A percentile compares a stretch with the other conserved stretches of the same genome.
Conservation (phyloP, 805 yeast genomes). For the Candida germanica region DNA sequence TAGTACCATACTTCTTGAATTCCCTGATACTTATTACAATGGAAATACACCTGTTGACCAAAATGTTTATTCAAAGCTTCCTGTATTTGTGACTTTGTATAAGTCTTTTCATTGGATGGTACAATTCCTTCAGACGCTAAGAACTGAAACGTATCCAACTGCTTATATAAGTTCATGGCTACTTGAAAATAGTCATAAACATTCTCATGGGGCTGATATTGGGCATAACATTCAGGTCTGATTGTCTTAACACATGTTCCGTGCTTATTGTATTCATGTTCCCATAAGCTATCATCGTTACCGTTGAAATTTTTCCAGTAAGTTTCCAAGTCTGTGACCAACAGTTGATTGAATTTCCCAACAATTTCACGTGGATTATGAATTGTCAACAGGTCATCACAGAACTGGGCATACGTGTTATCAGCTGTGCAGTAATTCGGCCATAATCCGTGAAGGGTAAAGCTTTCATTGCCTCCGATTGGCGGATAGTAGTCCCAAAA, state of each 20-base stretch:
- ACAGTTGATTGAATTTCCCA: conserved; percentile 15
- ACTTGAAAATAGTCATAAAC: conserved; percentile 28
- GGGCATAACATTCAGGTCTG: conserved; percentile 30
- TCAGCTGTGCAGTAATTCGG: conserved; percentile 35
- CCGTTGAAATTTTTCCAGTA: conserved; percentile 41
- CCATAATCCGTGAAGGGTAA: conserved; percentile 46
- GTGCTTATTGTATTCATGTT: conserved; percentile 43
- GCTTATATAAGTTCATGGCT: conserved; percentile 29
- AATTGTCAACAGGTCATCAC: conserved; percentile 30
- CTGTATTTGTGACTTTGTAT: conserved; percentile 28
- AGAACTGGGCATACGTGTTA: conserved; percentile 36
- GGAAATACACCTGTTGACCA: conserved; percentile 34
- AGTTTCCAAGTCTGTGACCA: conserved; percentile 26
- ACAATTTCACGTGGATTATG: conserved; percentile 19
- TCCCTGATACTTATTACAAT: conserved; percentile 32
- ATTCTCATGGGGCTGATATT: conserved; percentile 19
- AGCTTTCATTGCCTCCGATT: conserved; percentile 32
- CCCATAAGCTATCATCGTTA: conserved; percentile 53
- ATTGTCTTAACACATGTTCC: conserved; percentile 42
- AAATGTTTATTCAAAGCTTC: conserved; percentile 30
- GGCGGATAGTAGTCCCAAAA: conserved; percentile 31
- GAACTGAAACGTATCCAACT: conserved; percentile 35
- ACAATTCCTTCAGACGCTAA: conserved; percentile 33
- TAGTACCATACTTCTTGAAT: conserved; percentile 80
- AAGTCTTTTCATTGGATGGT: conserved; percentile 32